These are phyloP conservation scores for Aspergillus heteromorphus DNA, from an alignment of 495 filamentous ascomycete species.

Conservation along the genomic window DNA sequence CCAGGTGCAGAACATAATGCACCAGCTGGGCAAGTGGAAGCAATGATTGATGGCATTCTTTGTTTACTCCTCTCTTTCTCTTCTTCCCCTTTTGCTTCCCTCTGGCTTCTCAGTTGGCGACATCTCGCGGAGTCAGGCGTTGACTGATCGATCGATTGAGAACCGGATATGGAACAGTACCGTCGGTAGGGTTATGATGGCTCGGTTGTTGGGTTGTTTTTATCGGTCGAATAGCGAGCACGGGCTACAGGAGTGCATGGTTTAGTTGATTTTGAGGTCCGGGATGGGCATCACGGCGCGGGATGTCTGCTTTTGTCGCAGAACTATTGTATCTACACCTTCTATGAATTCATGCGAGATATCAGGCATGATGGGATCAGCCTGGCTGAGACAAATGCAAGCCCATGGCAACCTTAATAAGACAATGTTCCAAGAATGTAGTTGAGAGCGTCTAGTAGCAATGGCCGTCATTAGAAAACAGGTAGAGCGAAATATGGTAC, in stretches of 20 bases:
- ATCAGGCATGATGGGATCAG: neutral
- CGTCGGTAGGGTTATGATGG: constrained; percentile 7
- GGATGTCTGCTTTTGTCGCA: neutral
- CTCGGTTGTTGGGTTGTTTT: constrained; percentile 3
- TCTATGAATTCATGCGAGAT: neutral
- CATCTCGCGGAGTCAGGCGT: constrained; percentile 13
- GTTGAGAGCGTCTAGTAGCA: neutral
- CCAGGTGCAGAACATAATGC: constrained; percentile 58
- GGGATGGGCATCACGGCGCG: neutral
- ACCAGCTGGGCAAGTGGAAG: constrained; percentile 56
- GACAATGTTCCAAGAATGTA: neutral
- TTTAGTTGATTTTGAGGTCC: neutral
- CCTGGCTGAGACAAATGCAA: neutral
- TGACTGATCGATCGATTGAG: constrained; percentile 15
- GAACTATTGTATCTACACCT: neutral
- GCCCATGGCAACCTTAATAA: neutral
- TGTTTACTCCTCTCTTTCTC: constrained; percentile 14
- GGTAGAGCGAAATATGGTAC: neutral
- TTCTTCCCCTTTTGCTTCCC: constrained; percentile 8
- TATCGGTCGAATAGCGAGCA: constrained; percentile 7
- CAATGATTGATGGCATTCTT: constrained; percentile 42
- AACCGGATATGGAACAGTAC: constrained; percentile 7
- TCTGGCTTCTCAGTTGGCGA: constrained; percentile 8
- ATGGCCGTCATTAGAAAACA: neutral
- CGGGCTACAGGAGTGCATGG: constrained; percentile 9